A percentile compares a stretch with the other conserved stretches of the same genome.
Evolutionary conservation across 192 early-diverging fungal species (phyloP).

Genomic region (Backusella tarrabulga): DNA sequence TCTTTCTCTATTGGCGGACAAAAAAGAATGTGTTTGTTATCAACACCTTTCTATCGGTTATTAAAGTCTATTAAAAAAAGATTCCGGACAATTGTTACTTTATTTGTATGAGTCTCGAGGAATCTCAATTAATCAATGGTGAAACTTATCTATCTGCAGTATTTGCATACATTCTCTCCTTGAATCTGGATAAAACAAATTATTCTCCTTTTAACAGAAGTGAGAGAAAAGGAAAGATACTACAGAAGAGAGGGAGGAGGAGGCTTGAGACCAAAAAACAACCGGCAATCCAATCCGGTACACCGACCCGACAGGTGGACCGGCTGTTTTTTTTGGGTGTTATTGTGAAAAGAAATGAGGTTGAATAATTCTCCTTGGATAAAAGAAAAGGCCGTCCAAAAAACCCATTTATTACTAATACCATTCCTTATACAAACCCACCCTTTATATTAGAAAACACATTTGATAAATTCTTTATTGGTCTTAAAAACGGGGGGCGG

Average conservation of each 20-base stretch:
- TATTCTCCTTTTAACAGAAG: slow-evolving; percentile 8
- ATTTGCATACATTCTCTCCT: slow-evolving; percentile 1
- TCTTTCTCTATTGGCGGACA: neutral
- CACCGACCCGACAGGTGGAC: neutral
- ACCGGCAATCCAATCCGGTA: slow-evolving; percentile 8
- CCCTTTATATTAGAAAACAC: slow-evolving; percentile 5
- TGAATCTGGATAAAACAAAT: neutral
- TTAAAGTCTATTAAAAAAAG: neutral
- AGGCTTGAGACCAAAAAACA: neutral
- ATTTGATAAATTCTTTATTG: neutral
- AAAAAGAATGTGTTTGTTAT: neutral
- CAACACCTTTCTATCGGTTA: neutral
- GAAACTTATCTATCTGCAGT: slow-evolving; percentile 10
- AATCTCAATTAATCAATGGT: neutral
- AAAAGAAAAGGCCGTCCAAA: neutral
- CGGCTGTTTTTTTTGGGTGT: neutral
- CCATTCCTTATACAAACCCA: neutral
- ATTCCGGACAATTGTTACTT: neutral
- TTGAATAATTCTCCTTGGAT: slow-evolving; percentile 9
- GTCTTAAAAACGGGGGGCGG: neutral
- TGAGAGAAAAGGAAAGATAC: neutral
- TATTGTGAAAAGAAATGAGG: neutral
- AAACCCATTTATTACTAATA: neutral
- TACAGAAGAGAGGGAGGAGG: neutral
- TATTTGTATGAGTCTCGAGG: neutral